A percentile compares a stretch with the other conserved stretches of the same genome.
Conservation (phyloP, 2,329 filamentous ascomycete genomes). For the Cercospora canescens region DNA sequence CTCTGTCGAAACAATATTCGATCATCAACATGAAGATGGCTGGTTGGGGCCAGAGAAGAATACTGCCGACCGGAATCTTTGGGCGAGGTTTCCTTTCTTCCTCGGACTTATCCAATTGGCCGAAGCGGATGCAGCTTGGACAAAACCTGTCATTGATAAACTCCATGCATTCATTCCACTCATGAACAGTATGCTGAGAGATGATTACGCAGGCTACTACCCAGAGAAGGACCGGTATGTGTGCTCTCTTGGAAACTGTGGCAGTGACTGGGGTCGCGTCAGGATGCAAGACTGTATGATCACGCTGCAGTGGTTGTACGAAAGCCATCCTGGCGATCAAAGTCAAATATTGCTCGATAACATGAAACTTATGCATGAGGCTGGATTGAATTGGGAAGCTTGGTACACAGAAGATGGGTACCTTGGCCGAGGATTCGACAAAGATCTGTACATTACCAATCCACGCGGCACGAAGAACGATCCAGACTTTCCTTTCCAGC, state of each 20-base stretch:
- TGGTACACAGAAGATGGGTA: slow-evolving; percentile 36
- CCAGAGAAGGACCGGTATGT: slow-evolving; percentile 33
- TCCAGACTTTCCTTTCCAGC: slow-evolving; percentile 41
- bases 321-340: slow-evolving; percentile 44
- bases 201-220: slow-evolving; percentile 55
- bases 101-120: slow-evolving; percentile 53
- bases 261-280: slow-evolving; percentile 44
- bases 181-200: slow-evolving; percentile 55
- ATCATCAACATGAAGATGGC: slow-evolving; percentile 53
- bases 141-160: slow-evolving; percentile 48
- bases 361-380: slow-evolving; percentile 46
- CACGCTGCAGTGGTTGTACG: slow-evolving; percentile 51
- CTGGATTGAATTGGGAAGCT: slow-evolving; percentile 34
- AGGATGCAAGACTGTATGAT: slow-evolving; percentile 48
- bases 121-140: slow-evolving; percentile 49
- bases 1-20: slow-evolving; percentile 51
- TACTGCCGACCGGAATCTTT: slow-evolving; percentile 39
- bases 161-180: slow-evolving; percentile 54
- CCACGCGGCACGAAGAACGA: background rate
- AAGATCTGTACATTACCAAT: slow-evolving; percentile 25
- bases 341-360: slow-evolving; percentile 41
- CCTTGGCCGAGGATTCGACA: slow-evolving; percentile 26
- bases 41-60: slow-evolving; percentile 59
- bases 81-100: slow-evolving; percentile 55
- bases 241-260: slow-evolving; percentile 2